Evolutionary conservation across 805 yeast genomes (phyloP).

Genomic region (Wickerhamomyces hampshirensis): DNA sequence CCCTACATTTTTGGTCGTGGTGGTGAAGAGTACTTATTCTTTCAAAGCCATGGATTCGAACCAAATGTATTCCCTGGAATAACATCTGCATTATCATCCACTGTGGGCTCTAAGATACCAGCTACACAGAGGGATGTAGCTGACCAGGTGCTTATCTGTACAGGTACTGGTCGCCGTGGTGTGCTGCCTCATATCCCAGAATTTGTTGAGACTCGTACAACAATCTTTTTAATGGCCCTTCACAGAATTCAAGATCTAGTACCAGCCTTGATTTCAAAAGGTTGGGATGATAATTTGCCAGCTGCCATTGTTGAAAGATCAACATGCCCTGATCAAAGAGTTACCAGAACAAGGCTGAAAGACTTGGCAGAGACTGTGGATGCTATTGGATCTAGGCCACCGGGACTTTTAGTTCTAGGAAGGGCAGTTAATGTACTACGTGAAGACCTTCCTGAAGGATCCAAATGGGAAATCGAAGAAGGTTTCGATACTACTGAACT

Average conservation of each 20-base stretch:
- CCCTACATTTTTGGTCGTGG: slow-evolving; percentile 97
- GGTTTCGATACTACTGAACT: slow-evolving; percentile 26
- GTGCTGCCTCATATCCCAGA: slow-evolving; percentile 74
- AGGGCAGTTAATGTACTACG: slow-evolving; percentile 57
- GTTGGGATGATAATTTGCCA: slow-evolving; percentile 71
- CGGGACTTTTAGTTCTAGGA: slow-evolving; percentile 84
- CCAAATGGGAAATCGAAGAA: slow-evolving; percentile 30
- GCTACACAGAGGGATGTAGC: slow-evolving; percentile 90
- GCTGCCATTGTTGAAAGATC: slow-evolving; percentile 88
- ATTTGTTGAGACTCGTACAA: slow-evolving; percentile 67
- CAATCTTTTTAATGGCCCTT: slow-evolving; percentile 84
- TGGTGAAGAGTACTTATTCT: slow-evolving; percentile 82
- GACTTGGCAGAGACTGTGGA: slow-evolving; percentile 70
- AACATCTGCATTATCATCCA: slow-evolving; percentile 85
- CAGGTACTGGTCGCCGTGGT: slow-evolving; percentile 92
- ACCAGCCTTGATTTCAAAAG: slow-evolving; percentile 45
- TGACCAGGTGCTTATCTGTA: slow-evolving; percentile 88
- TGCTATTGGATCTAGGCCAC: slow-evolving; percentile 82
- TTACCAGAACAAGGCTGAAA: slow-evolving; percentile 66
- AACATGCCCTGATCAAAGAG: slow-evolving; percentile 87
- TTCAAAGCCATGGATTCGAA: slow-evolving; percentile 57
- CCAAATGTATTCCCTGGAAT: slow-evolving; percentile 84
- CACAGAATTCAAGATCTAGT: slow-evolving; percentile 57
- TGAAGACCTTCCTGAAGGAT: slow-evolving; percentile 9
- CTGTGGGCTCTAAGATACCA: slow-evolving; percentile 76